Percentiles rank a stretch among this genome's conserved stretches.
These are phyloP conservation scores for Apiotrichum gamsii DNA, from an alignment of 1,284 basidiomycete genomes.

Conservation along the genomic window DNA sequence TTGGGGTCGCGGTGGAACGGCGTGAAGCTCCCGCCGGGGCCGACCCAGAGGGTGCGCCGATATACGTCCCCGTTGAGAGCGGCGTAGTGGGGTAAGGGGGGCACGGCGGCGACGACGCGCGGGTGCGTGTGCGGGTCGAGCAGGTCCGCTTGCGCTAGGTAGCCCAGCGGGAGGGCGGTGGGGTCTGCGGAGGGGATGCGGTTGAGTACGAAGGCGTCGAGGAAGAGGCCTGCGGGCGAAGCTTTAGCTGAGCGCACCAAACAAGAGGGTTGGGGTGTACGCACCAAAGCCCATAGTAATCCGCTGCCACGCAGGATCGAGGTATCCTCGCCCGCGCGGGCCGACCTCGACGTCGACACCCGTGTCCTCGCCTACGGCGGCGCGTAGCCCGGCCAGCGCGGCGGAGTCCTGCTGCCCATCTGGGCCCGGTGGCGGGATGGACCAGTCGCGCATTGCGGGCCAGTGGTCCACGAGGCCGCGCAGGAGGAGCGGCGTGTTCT, in stretches of 20 bases:
- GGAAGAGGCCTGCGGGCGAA: constrained; percentile 36
- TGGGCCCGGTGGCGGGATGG: background rate
- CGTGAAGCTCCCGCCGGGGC: constrained; percentile 35
- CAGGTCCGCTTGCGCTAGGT: constrained; percentile 41
- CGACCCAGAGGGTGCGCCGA: constrained; percentile 40
- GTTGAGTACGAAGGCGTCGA: constrained; percentile 40
- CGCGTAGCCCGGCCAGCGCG: background rate
- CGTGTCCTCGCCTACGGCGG: constrained; percentile 22
- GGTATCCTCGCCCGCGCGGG: constrained; percentile 32
- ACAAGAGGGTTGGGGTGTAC: background rate
- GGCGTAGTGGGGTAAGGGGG: constrained; percentile 28
- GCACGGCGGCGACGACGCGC: constrained; percentile 15
- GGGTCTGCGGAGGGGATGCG: constrained; percentile 29
- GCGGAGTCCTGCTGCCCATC: background rate
- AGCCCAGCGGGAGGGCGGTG: constrained; percentile 28
- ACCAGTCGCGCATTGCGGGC: background rate
- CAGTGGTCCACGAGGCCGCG: background rate
- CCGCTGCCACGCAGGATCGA: constrained; percentile 32
- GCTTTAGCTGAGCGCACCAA: no score
- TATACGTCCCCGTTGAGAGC: constrained; percentile 25
- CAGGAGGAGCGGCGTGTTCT: constrained; percentile 1
- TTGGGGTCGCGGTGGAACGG: constrained; percentile 44
- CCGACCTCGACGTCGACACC: constrained; percentile 40
- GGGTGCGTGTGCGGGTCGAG: constrained; percentile 22
- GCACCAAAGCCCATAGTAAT: constrained; percentile 38